Evolutionary conservation across 345 rosid species (phyloP), one percentile per base, ranked within the genome.

Genomic region (Rhizophora apiculata): DNA sequence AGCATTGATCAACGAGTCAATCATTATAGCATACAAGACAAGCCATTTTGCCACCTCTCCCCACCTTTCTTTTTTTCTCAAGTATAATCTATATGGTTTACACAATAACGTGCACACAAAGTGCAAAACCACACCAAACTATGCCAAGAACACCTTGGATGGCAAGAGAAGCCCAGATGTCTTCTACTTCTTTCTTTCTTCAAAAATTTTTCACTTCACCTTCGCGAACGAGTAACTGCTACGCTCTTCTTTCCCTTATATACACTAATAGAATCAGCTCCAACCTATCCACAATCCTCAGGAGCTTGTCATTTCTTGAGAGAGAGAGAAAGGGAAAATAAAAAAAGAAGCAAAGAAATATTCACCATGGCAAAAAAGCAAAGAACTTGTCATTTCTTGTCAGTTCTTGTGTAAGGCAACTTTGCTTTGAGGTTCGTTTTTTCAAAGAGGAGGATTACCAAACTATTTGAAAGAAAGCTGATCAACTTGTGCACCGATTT

Each of bases 321-420:
- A 16, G 9, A 9, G 15, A 11, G 3, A 39, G 13, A 11, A 13
- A 37, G 9, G n/a, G 7, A 37, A 37, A 37, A 37, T 8, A 0
- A 9, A 37, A 37, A 11, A 2, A 3, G 3, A 43, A 11, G 49
- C 18, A 3, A 43, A 43, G 49, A 43, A 19, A 1, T 26, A 24
- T 60, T 62, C 67, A 60, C 73, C 69, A 76, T 85, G 80, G 59
- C 63, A 60, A 24, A n/a, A n/a, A n/a, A n/a, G n/a, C n/a, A n/a
- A n/a, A n/a, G n/a, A n/a, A n/a, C n/a, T n/a, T n/a, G n/a, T n/a
- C n/a, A n/a, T n/a, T n/a, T n/a, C n/a, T n/a, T n/a, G n/a, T n/a
- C n/a, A n/a, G n/a, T 61, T 57, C 8, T 9, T 65, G 69, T n/a
- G 32, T 8, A 19, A 58, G 53, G 8, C 27, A 57, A 6, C 27